A percentile compares a stretch with the other conserved stretches of the same genome.
Conservation (phyloP, 129 eudicot species). For the carrot (Daucus carota) region DH1_v3.0 NC_030381.2:41723501-41724000, state of each 20-base stretch:
- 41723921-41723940: background rate
- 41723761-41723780: constrained; percentile 6
- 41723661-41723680: too few species aligned
- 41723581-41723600: constrained; percentile 17
- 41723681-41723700: constrained; percentile 15
- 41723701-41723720: constrained; percentile 57
- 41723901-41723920: background rate
- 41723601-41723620: background rate
- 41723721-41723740: constrained; percentile 68
- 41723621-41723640: constrained; percentile 11
- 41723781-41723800: constrained; percentile 6
- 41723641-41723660: constrained; percentile 18
- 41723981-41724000: too few species aligned
- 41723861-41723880: constrained; percentile 53
- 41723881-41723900: constrained; percentile 11
- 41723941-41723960: constrained; percentile 11
- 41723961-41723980: too few species aligned
- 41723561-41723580: constrained; percentile 7
- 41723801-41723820: constrained; percentile 5
- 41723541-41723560: constrained; percentile 31
- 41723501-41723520: constrained; percentile 39
- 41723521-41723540: constrained; percentile 73
- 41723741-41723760: constrained; percentile 13
- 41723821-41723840: constrained; percentile 31
- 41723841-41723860: constrained; percentile 64